Conservation (phyloP, 257 asterid genomes). For the Pogostemon cablin region DNA sequence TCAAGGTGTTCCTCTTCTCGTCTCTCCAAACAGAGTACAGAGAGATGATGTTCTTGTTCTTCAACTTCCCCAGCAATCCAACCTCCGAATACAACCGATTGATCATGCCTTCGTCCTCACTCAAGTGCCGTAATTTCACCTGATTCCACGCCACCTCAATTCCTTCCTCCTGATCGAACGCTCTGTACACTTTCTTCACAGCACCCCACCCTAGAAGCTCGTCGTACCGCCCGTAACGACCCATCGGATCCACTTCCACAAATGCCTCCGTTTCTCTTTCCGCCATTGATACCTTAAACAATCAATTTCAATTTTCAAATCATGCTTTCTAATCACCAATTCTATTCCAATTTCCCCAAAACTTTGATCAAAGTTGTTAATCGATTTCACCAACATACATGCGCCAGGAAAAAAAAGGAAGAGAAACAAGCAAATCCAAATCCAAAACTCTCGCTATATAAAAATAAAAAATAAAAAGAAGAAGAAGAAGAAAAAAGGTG, state of each 20-base stretch:
- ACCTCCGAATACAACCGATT: conserved; percentile 68
- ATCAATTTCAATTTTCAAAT: not conserved
- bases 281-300: conserved; percentile 34
- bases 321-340: too few species aligned
- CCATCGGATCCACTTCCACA: conserved; percentile 68
- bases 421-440: too few species aligned
- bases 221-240: conserved; percentile 74
- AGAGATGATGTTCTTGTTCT: conserved; percentile 56
- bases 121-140: conserved; percentile 61
- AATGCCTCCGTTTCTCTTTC: conserved; percentile 62
- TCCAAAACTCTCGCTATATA: too few species aligned
- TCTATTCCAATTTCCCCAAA: too few species aligned
- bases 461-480: too few species aligned
- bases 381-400: too few species aligned
- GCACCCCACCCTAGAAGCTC: conserved; percentile 84
- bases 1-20: conserved; percentile 55
- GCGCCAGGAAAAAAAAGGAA: too few species aligned
- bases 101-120: conserved; percentile 53
- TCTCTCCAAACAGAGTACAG: conserved; percentile 75
- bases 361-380: too few species aligned
- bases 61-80: conserved; percentile 50
- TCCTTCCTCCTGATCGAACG: conserved; percentile 88
- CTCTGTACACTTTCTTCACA: conserved; percentile 78
- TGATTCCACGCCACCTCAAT: conserved; percentile 95
- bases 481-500: too few species aligned